phyloP scores from a whole-genome alignment of 192 early-diverging fungal species.

The Diversispora eburnea region DNA sequence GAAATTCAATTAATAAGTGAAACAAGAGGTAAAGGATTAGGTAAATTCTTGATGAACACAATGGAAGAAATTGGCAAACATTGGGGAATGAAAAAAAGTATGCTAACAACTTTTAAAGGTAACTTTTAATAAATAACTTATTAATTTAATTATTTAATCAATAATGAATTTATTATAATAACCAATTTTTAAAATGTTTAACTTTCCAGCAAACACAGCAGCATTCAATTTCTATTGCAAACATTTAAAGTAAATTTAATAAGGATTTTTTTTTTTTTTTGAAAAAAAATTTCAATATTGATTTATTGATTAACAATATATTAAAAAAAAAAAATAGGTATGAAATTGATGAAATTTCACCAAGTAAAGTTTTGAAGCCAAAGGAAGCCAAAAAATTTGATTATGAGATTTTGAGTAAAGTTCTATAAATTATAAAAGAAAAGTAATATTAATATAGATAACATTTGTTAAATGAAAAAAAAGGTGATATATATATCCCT shows the following conservation, averaged over 20 bases:
- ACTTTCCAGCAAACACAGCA: conserved; percentile 39
- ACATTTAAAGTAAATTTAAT: conserved; percentile 42
- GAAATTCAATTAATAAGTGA: conserved; percentile 54
- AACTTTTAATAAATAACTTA: background rate
- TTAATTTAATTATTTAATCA: background rate
- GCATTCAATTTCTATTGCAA: conserved; percentile 56
- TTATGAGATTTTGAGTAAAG: conserved; percentile 61
- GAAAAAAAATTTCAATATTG: background rate
- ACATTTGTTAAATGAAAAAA: too few relatives aligned
- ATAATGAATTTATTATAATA: background rate
- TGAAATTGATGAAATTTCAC: conserved; percentile 58
- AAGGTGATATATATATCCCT: too few relatives aligned
- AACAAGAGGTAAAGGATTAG: conserved; percentile 46
- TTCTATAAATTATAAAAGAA: conserved; percentile 31
- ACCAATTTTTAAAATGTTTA: background rate
- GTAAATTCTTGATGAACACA: conserved; percentile 48
- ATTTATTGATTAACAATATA: background rate
- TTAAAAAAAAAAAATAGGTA: conserved; percentile 37
- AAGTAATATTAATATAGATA: too few relatives aligned
- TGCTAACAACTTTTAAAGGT: conserved; percentile 64
- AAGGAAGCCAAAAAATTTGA: conserved; percentile 45
- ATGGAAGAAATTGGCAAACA: conserved; percentile 45
- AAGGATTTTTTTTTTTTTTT: background rate
- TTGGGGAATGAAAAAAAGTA: conserved; percentile 54
- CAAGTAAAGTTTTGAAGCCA: conserved; percentile 45